Evolutionary conservation across 2,329 filamentous ascomycete species (phyloP), one percentile per base, ranked within the genome.

Genomic region (Xylariaceae sp.): DNA sequence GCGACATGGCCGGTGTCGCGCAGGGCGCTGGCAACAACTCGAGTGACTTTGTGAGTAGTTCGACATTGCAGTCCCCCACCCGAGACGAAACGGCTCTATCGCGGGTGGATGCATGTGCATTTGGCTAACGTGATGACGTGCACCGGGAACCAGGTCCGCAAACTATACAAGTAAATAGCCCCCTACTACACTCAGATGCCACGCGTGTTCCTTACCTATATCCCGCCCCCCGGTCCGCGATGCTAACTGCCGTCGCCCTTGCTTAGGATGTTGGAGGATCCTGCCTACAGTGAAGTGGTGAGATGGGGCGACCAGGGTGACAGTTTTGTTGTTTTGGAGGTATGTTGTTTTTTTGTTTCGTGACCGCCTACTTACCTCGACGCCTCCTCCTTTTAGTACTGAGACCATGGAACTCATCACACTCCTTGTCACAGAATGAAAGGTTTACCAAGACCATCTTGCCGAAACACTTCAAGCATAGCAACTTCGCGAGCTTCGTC

Each of bases 251-350:
- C 64, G 60, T n/a, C 11, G 1, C 47, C 67, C 61, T 62, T 56
- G 72, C 42, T 37, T 64, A 96, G 91, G 74, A 99, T 99, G 94
- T 80, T 99, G 70, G 93, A 97, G 76, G 95, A 95, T 71, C 92
- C 92, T 42, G 88, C 90, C 56, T 95, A 99, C 74, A 87, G 92
- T 68, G 88, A 89, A 62, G 92, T 97, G 62, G 94, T 97, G 53
- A 84, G 93, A 76, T 99, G 94, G 94, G 92, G 92, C 61, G 91
- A 96, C 67, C 88, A 92, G 65, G 92, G 92, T 56, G 90, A 97
- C 72, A 96, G 92, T 67, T 99, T 99, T 72, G 93, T 99, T 60
- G 95, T 99, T 54, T 80, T 97, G 56, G 94, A 99, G 85, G 94
- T 97, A 81, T 58, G 80, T 47, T 30, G 23, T 30, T 30, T 23